Evolutionary conservation across 768 basidiomycete genomes (phyloP).

Genomic region (Boletellus ananas): DNA sequence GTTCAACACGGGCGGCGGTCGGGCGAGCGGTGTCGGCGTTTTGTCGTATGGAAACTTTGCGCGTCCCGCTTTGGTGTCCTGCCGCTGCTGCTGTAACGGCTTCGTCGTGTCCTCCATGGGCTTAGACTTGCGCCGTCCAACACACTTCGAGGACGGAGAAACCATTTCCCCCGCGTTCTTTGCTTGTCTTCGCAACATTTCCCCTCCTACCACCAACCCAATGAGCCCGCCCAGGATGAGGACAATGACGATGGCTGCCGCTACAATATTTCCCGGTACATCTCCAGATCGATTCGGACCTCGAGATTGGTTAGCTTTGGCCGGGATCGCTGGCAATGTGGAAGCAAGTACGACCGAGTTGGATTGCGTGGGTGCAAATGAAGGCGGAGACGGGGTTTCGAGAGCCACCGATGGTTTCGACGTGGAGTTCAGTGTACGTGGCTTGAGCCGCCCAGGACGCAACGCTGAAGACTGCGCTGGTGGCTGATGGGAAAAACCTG

Average conservation of each 20-base stretch:
- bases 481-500: slow-evolving; percentile 3
- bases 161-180: not conserved
- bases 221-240: slow-evolving; percentile 28
- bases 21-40: slow-evolving; percentile 8
- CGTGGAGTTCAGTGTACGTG: slow-evolving; percentile 6
- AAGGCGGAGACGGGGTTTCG: slow-evolving; percentile 2
- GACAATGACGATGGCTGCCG: slow-evolving; percentile 19
- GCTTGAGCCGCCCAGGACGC: not conserved
- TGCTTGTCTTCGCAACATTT: slow-evolving; percentile 20
- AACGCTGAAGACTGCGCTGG: not conserved
- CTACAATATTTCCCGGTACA: slow-evolving; percentile 20
- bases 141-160: not conserved
- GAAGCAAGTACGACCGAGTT: slow-evolving; percentile 4
- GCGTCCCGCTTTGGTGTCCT: not conserved
- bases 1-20: slow-evolving; percentile 11
- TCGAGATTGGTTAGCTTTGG: not conserved
- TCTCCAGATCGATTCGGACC: slow-evolving; percentile 3
- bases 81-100: slow-evolving; percentile 1
- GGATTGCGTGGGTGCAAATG: slow-evolving; percentile 4
- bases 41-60: slow-evolving; percentile 13
- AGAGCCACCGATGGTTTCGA: slow-evolving; percentile 7
- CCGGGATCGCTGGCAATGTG: slow-evolving; percentile 3
- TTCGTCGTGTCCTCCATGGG: not conserved
- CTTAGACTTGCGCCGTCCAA: slow-evolving; percentile 7
- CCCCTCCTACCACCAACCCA: slow-evolving; percentile 26